These are phyloP conservation scores for Candida piceae DNA, from an alignment of 805 yeast genomes.

Conservation along the genomic window DNA sequence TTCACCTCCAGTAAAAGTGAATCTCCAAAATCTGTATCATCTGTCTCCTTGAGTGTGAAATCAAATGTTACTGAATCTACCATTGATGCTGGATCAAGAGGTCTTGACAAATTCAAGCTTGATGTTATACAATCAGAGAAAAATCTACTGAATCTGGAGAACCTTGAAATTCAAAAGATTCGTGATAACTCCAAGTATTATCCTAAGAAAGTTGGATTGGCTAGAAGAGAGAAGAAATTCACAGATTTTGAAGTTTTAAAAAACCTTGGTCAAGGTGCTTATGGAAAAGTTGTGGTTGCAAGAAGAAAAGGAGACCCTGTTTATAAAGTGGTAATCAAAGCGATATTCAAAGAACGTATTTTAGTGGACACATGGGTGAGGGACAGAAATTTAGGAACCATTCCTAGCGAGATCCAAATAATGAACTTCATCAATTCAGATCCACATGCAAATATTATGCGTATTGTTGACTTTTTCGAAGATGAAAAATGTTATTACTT, in stretches of 20 bases:
- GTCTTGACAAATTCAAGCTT: slow-evolving; percentile 14
- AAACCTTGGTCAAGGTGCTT: slow-evolving; percentile 93
- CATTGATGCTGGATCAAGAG: slow-evolving; percentile 5
- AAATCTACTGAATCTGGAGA: slow-evolving; percentile 42
- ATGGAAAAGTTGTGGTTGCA: slow-evolving; percentile 86
- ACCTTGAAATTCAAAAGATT: slow-evolving; percentile 36
- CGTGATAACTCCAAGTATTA: slow-evolving; percentile 36
- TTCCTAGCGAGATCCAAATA: slow-evolving; percentile 94
- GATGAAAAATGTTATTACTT: slow-evolving; percentile 85
- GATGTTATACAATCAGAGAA: slow-evolving; percentile 32
- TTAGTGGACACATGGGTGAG: slow-evolving; percentile 97
- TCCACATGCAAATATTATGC: slow-evolving; percentile 85
- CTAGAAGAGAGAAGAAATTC: slow-evolving; percentile 66
- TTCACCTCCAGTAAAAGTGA: slow-evolving; percentile 7
- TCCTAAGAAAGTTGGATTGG: slow-evolving; percentile 59
- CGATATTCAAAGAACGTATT: slow-evolving; percentile 88
- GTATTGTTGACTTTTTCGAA: slow-evolving; percentile 86
- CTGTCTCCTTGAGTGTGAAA: too few relatives aligned
- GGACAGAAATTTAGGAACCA: slow-evolving; percentile 84
- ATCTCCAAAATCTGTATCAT: too few relatives aligned
- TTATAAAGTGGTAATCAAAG: slow-evolving; percentile 74
- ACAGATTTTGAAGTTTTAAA: slow-evolving; percentile 66
- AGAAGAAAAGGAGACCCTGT: slow-evolving; percentile 56
- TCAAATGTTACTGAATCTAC: slow-evolving; percentile 3
- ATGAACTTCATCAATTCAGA: slow-evolving; percentile 72